Evolutionary conservation across 2,329 filamentous ascomycete species (phyloP), one percentile per base, ranked within the genome.

Genomic region (Cladobotryum mycophilum): DNA sequence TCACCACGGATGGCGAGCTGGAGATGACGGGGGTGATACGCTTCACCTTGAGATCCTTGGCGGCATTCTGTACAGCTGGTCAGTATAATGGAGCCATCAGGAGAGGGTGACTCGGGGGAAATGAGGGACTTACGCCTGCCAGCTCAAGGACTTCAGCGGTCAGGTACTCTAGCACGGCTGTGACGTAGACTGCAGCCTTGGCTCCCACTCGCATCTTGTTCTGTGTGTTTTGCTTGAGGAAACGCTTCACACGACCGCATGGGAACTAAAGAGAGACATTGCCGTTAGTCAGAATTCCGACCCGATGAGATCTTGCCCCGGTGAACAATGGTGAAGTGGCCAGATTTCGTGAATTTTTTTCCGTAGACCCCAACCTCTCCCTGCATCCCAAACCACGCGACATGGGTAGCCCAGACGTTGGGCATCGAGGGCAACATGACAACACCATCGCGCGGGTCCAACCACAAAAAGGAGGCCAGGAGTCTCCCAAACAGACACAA

Each of bases 161-260:
- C 61, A 99, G 79, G 70, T 99, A 99, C 76, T 99, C 93, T 58
- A 99, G 87, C 51, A 99, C 93, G 41, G 93, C 93, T 45, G 93
- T 97, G 56, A 97, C 89, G 70, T 99, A 99, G 64, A 99, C 93
- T 60, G 93, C 91, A 58, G 93, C 93, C 80, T 97, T 97, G 67
- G 92, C 93, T 64, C 93, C 93, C 60, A 99, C 95, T 74, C 93
- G 92, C 89, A 96, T 97, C 80, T 97, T 97, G 76, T 96, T 95
- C 70, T 97, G 93, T 45, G 93, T 97, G 76, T 96, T 96, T 73
- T 89, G 90, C 83, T 97, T 96, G 69, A 99, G 80, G 78, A 97
- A 97, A 77, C 93, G 91, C 87, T 99, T 99, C 74, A 99, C 93
- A 86, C 93, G 93, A 75, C 93, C 93, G 71, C 93, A 99, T 55